Evolutionary conservation across 495 filamentous ascomycete species (phyloP).

Genomic region (Rhizodiscina lignyota): DNA sequence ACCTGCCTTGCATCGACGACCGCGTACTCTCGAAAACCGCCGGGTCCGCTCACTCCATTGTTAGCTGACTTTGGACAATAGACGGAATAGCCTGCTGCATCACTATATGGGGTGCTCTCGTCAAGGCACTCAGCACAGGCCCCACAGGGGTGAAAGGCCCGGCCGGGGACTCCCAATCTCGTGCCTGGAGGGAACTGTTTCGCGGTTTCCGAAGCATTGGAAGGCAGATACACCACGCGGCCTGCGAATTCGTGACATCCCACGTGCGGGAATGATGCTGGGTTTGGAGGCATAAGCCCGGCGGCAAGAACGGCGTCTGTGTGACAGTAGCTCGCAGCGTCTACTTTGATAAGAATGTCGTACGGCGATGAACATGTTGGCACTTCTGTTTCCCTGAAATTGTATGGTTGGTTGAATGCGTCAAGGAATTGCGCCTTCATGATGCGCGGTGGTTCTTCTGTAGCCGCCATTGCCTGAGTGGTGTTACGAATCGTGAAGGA

Average conservation of each 20-base stretch:
- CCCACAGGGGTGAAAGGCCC: neutral
- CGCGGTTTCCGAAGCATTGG: slow-evolving; percentile 5
- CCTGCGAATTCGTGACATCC: slow-evolving; percentile 11
- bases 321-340: slow-evolving; percentile 25
- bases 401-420: slow-evolving; percentile 20
- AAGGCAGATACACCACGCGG: slow-evolving; percentile 6
- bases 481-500: too few species aligned
- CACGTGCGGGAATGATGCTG: slow-evolving; percentile 7
- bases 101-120: too few species aligned
- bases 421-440: slow-evolving; percentile 25
- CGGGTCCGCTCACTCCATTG: slow-evolving; percentile 1
- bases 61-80: neutral
- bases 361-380: slow-evolving; percentile 13
- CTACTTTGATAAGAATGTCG: slow-evolving; percentile 22
- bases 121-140: slow-evolving; percentile 1
- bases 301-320: slow-evolving; percentile 21
- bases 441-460: slow-evolving; percentile 4
- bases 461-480: too few species aligned
- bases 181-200: neutral
- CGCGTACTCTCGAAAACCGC: slow-evolving; percentile 3
- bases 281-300: slow-evolving; percentile 17
- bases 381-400: slow-evolving; percentile 11
- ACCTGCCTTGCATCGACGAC: slow-evolving; percentile 1
- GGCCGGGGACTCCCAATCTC: neutral
- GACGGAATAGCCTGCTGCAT: neutral